phyloP scores from a whole-genome alignment of 2,329 filamentous ascomycete species.

The Penicillium sp. region DNA sequence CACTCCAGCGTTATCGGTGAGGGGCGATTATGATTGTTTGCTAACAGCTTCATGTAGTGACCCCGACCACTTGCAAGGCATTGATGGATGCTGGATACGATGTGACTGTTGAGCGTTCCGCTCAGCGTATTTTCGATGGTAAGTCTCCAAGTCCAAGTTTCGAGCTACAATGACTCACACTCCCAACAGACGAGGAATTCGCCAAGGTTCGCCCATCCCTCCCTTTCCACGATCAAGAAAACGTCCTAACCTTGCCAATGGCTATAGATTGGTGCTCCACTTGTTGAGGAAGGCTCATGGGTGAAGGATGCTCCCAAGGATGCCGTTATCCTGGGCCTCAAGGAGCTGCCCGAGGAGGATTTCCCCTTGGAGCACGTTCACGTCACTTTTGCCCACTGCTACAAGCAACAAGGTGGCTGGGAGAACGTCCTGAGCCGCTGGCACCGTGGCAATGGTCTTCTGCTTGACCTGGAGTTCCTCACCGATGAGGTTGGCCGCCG shows the following conservation, averaged over 20 bases:
- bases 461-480: slow-evolving; percentile 87
- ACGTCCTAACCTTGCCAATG: slow-evolving; percentile 51
- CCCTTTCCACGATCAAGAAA: neutral
- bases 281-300: slow-evolving; percentile 69
- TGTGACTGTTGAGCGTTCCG: slow-evolving; percentile 66
- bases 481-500: slow-evolving; percentile 68
- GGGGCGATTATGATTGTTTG: slow-evolving; percentile 5
- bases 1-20: slow-evolving; percentile 4
- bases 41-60: slow-evolving; percentile 36
- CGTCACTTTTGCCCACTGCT: slow-evolving; percentile 72
- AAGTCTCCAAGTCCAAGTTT: slow-evolving; percentile 5
- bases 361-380: slow-evolving; percentile 71
- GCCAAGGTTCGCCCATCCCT: slow-evolving; percentile 27
- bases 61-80: slow-evolving; percentile 56
- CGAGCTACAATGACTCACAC: slow-evolving; percentile 10
- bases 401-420: slow-evolving; percentile 78
- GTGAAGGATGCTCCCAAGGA: slow-evolving; percentile 62
- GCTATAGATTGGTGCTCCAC: slow-evolving; percentile 58
- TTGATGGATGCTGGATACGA: slow-evolving; percentile 69
- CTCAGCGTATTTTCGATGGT: slow-evolving; percentile 62
- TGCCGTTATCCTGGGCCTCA: slow-evolving; percentile 72
- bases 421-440: slow-evolving; percentile 77
- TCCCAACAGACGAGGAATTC: slow-evolving; percentile 36
- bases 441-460: slow-evolving; percentile 70
- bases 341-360: slow-evolving; percentile 73